A percentile compares a stretch with the other conserved stretches of the same genome.
These are phyloP conservation scores for Malus sieversii DNA, from an alignment of 306 rosid species.

Conservation along the genomic window DNA sequence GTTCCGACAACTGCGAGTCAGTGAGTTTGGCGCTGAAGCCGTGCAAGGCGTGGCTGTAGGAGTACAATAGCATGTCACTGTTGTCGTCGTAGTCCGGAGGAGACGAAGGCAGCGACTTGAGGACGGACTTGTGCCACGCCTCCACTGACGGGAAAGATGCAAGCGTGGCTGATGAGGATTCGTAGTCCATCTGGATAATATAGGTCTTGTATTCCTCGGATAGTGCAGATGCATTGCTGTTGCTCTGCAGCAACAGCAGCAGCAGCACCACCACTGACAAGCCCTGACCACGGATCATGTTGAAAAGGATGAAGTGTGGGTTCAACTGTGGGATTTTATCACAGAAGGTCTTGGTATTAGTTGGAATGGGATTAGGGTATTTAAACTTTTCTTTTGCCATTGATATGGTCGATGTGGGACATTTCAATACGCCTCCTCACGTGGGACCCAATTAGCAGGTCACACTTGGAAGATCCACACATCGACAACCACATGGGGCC, in stretches of 20 bases:
- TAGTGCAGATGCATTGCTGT: neutral
- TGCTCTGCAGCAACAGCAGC: neutral
- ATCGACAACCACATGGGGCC: no score
- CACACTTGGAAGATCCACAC: no score
- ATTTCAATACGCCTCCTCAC: no score
- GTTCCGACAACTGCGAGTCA: neutral
- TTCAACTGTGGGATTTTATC: no score
- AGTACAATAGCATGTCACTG: neutral
- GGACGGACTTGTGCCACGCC: neutral
- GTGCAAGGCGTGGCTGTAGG: slow-evolving; percentile 12
- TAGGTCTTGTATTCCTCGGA: neutral
- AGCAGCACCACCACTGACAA: no score
- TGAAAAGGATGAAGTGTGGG: no score
- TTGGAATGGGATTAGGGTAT: no score
- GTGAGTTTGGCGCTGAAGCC: slow-evolving; percentile 18
- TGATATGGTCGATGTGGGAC: no score
- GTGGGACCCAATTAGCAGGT: no score
- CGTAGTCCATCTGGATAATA: neutral
- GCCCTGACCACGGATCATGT: no score
- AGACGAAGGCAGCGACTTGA: neutral
- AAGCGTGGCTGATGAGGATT: neutral
- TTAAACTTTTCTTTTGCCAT: no score
- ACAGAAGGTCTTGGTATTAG: no score
- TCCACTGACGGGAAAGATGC: neutral
- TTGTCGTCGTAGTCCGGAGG: neutral